A percentile compares a stretch with the other conserved stretches of the same genome.
Conservation (phyloP, 768 basidiomycete genomes). For the Exsudoporus frostii region DNA sequence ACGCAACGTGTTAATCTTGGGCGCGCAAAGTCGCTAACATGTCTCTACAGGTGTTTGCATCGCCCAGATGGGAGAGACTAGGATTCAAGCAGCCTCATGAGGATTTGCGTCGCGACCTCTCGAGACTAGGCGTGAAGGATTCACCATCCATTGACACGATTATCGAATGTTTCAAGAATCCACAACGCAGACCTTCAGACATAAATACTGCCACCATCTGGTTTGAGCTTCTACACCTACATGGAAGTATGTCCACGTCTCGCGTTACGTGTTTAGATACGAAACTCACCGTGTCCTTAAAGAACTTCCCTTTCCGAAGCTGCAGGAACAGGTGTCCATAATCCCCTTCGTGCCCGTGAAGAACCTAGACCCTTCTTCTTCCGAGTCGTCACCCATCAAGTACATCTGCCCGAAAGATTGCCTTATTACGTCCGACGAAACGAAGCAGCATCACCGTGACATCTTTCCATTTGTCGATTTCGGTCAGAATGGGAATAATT, state of each 20-base stretch:
- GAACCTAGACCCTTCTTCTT: not conserved
- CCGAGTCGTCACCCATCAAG: not conserved
- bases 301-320: slow-evolving; percentile 7
- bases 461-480: slow-evolving; percentile 16
- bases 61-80: slow-evolving; percentile 3
- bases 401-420: slow-evolving; percentile 11
- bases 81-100: slow-evolving; percentile 6
- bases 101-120: slow-evolving; percentile 1
- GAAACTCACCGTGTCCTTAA: not conserved
- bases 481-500: slow-evolving; percentile 7
- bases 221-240: slow-evolving; percentile 7
- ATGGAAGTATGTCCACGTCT: slow-evolving; percentile 8
- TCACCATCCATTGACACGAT: too few relatives aligned
- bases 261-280: not conserved
- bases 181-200: not conserved
- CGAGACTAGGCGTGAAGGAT: slow-evolving; percentile 4
- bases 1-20: not conserved
- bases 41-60: slow-evolving; percentile 8
- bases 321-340: slow-evolving; percentile 6
- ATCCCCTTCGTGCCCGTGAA: slow-evolving; percentile 11
- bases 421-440: slow-evolving; percentile 3
- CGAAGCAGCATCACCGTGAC: slow-evolving; percentile 6
- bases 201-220: not conserved
- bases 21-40: not conserved
- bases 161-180: too few relatives aligned